Conservation (phyloP, 2,329 filamentous ascomycete genomes). For the Lasiodiplodia citricola region DNA sequence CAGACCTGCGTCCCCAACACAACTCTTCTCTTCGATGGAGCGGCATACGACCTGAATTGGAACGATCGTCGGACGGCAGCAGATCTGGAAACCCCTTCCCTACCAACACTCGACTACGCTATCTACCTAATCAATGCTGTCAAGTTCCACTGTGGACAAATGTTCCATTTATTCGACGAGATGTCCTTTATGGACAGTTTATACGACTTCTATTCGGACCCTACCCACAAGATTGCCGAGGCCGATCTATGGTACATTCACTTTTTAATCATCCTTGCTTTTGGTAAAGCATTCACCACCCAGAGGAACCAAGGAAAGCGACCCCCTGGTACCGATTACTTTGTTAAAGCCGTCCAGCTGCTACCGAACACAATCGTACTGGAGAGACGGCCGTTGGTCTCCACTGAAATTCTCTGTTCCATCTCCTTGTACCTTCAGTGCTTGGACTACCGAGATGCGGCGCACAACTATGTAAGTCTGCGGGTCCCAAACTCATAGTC, state of each 20-base stretch:
- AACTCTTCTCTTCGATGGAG: conserved; percentile 57
- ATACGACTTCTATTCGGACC: conserved; percentile 48
- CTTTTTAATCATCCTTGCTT: conserved; percentile 59
- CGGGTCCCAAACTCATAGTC: not conserved
- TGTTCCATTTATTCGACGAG: conserved; percentile 63
- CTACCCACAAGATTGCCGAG: conserved; percentile 34
- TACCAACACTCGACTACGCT: conserved; percentile 59
- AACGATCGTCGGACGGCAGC: conserved; percentile 46
- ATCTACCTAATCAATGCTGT: conserved; percentile 61
- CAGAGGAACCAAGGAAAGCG: conserved; percentile 37
- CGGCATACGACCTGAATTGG: conserved; percentile 60
- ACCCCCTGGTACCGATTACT: conserved; percentile 53
- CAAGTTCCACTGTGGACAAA: conserved; percentile 61
- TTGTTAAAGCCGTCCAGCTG: conserved; percentile 48
- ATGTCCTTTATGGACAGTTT: conserved; percentile 55
- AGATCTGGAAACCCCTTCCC: conserved; percentile 41
- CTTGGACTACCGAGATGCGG: conserved; percentile 54
- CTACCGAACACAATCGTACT: conserved; percentile 6
- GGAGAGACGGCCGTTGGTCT: conserved; percentile 50
- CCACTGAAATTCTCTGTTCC: conserved; percentile 58
- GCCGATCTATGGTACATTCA: conserved; percentile 58
- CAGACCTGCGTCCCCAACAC: conserved; percentile 50
- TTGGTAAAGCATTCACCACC: conserved; percentile 60
- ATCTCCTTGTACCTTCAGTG: conserved; percentile 60
- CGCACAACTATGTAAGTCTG: conserved; percentile 52